phyloP scores from a whole-genome alignment of 805 yeast species.

The Saturnispora saitoi region DNA sequence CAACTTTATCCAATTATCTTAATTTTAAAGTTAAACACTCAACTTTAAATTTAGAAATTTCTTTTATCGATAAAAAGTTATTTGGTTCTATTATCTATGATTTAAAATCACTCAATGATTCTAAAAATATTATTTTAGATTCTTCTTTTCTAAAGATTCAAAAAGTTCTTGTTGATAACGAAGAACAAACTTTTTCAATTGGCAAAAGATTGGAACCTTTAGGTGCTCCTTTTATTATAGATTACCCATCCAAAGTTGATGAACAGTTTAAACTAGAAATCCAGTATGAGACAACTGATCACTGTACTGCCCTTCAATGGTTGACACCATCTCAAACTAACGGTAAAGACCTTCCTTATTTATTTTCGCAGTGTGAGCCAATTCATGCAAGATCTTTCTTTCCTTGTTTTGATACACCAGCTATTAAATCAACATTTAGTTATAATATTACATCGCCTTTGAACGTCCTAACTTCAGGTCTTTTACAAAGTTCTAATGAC shows the following conservation, averaged over 20 bases:
- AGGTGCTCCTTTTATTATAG: conserved; percentile 47
- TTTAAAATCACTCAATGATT: conserved; percentile 28
- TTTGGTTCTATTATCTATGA: conserved; percentile 47
- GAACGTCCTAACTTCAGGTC: conserved; percentile 70
- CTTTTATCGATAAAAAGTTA: conserved; percentile 45
- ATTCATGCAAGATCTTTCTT: conserved; percentile 82
- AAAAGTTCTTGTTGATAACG: conserved; percentile 36
- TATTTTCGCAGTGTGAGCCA: conserved; percentile 88
- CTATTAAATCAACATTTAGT: conserved; percentile 59
- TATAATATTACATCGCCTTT: conserved; percentile 53
- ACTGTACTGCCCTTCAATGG: conserved; percentile 85
- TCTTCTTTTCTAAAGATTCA: conserved; percentile 52
- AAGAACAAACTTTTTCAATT: conserved; percentile 25
- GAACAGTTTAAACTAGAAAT: conserved; percentile 30
- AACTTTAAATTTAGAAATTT: conserved; percentile 41
- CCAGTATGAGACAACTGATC: conserved; percentile 58
- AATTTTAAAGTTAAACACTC: conserved; percentile 46
- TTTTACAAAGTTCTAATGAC: conserved; percentile 21
- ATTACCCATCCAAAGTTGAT: conserved; percentile 13
- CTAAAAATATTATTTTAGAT: conserved; percentile 48
- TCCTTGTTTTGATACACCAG: conserved; percentile 89
- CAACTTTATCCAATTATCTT: conserved; percentile 68
- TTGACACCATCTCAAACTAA: conserved; percentile 65
- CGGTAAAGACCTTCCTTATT: conserved; percentile 58
- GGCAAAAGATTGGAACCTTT: conserved; percentile 41